Evolutionary conservation across 2,329 filamentous ascomycete species (phyloP).

Genomic region (Fusarium hainanense): DNA sequence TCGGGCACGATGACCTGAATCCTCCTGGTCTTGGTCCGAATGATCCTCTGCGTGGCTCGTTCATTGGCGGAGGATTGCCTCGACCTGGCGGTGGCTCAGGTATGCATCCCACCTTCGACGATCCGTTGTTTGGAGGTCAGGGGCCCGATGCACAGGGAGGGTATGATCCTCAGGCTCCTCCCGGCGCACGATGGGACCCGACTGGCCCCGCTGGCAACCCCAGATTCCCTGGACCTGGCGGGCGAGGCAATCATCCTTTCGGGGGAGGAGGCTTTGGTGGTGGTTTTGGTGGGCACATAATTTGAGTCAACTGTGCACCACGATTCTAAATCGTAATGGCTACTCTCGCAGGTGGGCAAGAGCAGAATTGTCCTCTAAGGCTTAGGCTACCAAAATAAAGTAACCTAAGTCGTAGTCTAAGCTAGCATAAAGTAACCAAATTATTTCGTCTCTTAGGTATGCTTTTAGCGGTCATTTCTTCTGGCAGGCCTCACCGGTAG

Average conservation of each 20-base stretch:
- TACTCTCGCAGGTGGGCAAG: no score
- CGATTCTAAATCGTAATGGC: neutral
- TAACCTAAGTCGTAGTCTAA: no score
- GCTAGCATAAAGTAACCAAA: no score
- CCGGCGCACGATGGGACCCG: constrained; percentile 92
- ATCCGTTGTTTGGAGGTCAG: constrained; percentile 76
- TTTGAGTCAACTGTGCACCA: constrained; percentile 14
- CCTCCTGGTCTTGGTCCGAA: constrained; percentile 86
- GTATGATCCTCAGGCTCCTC: constrained; percentile 78
- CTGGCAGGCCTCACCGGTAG: no score
- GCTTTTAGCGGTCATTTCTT: no score
- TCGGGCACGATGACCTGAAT: constrained; percentile 89
- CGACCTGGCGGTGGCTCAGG: constrained; percentile 75
- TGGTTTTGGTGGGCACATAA: constrained; percentile 44
- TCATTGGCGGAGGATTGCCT: constrained; percentile 70
- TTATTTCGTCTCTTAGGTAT: no score
- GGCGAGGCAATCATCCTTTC: constrained; percentile 53
- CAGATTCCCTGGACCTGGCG: constrained; percentile 58
- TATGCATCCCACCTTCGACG: constrained; percentile 97
- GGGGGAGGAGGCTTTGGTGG: constrained; percentile 53
- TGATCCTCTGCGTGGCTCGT: constrained; percentile 78
- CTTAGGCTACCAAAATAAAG: no score
- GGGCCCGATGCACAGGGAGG: constrained; percentile 49
- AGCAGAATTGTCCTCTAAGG: no score
- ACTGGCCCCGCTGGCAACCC: constrained; percentile 73